Evolutionary conservation across 73 alveolate genomes (phyloP).

Genomic region (Stentor roeselii): DNA sequence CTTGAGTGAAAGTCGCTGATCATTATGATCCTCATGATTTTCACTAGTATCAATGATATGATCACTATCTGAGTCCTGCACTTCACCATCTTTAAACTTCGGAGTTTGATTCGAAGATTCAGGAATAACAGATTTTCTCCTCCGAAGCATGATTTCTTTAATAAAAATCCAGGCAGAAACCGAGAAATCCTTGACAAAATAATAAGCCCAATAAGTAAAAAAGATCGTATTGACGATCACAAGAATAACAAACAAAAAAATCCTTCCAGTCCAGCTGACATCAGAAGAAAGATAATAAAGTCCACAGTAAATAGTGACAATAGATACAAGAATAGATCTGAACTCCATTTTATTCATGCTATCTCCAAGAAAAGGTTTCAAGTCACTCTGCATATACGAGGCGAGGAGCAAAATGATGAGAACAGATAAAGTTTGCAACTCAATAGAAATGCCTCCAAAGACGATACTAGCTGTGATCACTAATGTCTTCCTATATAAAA

Average conservation of each 20-base stretch:
- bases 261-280: background rate
- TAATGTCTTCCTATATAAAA: slow-evolving; percentile 45
- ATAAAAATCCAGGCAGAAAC: background rate
- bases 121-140: background rate
- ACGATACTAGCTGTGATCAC: slow-evolving; percentile 33
- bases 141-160: background rate
- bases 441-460: background rate
- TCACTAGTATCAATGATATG: background rate
- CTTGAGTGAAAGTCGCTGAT: background rate
- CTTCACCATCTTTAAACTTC: background rate
- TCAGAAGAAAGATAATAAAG: slow-evolving; percentile 4
- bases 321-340: background rate
- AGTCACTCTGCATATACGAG: background rate
- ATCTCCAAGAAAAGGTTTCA: background rate
- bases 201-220: background rate
- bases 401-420: background rate
- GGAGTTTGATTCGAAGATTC: background rate
- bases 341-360: background rate
- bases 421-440: slow-evolving; percentile 20
- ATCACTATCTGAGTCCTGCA: background rate
- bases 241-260: background rate
- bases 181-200: background rate
- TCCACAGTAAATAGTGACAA: slow-evolving; percentile 4
- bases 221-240: background rate
- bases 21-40: background rate